Base-by-base conservation (phyloP, 2,329 filamentous ascomycete species). In the Capronia epimyces region DNA sequence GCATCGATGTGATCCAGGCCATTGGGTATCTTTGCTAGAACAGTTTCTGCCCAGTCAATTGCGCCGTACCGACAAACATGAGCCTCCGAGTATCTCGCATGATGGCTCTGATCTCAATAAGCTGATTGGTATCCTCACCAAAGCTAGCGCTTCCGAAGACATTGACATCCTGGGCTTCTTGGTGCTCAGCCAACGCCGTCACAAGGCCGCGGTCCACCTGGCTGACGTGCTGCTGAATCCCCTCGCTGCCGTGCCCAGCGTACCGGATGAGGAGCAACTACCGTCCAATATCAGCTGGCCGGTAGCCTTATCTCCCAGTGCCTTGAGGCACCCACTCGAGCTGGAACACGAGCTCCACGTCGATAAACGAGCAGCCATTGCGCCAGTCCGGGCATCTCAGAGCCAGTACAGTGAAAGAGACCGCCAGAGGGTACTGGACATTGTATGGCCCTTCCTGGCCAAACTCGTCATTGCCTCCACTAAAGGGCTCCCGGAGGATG, bases 391-490 rank as follows among this genome's bases (percentile, higher is more conserved):
- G 16, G 16, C 32, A 8, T 46, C 15, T 18, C 29, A 53, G 18
- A 12, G 21, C 34, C 7, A 21, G 6, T 21, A 15, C n/a, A 15
- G 31, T 10, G 39, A 36, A 13, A 48, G 16, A 2, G 40, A 43
- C 12, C 15, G 43, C n/a, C 25, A 48, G n/a, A 45, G 16, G 4
- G 36, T 43, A 4, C 52, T 57, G 55, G 44, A 52, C 25, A 9
- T 44, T 7, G 27, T 55, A 25, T 55, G 52, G 49, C 46, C 49
- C 24, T 41, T 50, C 18, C 43, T 57, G 18, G 55, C 55, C n/a
- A 44, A 57, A 16, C 66, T 75, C 45, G 64, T 74, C 16, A 56
- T 74, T n/a, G 58, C 65, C 36, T 69, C 71, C 44, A 65, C 70
- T n/a, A 67, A 71, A 56, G 55, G 58, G 10, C 50, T 65, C 2